Percentiles rank a stretch among this genome's conserved stretches.
phyloP scores from a whole-genome alignment of 805 yeast genomes.

The Metschnikowia kunwiensis region DNA sequence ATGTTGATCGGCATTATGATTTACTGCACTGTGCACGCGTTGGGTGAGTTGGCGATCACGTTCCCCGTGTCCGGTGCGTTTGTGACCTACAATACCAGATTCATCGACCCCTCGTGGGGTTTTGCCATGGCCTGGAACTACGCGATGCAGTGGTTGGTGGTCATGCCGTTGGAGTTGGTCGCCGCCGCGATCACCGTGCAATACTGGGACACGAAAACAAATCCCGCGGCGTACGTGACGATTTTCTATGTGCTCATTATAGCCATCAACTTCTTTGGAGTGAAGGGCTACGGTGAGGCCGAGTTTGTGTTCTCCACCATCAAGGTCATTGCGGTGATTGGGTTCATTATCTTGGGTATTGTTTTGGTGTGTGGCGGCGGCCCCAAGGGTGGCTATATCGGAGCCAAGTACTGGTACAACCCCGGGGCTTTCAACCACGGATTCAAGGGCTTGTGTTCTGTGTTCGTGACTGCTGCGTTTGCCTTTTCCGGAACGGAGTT shows the following conservation, averaged over 20 bases:
- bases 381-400: slow-evolving; percentile 51
- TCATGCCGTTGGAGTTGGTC: slow-evolving; percentile 35
- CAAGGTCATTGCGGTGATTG: slow-evolving; percentile 56
- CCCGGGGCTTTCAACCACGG: slow-evolving; percentile 60
- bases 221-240: slow-evolving; percentile 55
- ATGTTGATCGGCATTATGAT: slow-evolving; percentile 56
- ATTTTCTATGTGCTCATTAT: slow-evolving; percentile 52
- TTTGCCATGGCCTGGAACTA: slow-evolving; percentile 33
- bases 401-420: slow-evolving; percentile 54
- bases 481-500: slow-evolving; percentile 68
- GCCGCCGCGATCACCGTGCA: slow-evolving; percentile 40
- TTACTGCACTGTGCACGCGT: slow-evolving; percentile 56
- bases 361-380: slow-evolving; percentile 60
- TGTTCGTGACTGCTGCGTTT: slow-evolving; percentile 61
- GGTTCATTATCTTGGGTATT: slow-evolving; percentile 55
- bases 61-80: slow-evolving; percentile 34
- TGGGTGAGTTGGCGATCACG: slow-evolving; percentile 62
- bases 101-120: slow-evolving; percentile 25
- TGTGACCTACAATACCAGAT: slow-evolving; percentile 22
- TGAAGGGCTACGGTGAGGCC: slow-evolving; percentile 66
- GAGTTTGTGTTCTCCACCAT: slow-evolving; percentile 55
- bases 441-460: slow-evolving; percentile 61
- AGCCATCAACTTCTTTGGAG: slow-evolving; percentile 57
- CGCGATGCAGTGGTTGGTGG: slow-evolving; percentile 37
- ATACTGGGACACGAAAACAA: slow-evolving; percentile 43